These are phyloP conservation scores for Gastrolobium villosum DNA, from an alignment of 306 rosid genomes.

Conservation along the genomic window DNA sequence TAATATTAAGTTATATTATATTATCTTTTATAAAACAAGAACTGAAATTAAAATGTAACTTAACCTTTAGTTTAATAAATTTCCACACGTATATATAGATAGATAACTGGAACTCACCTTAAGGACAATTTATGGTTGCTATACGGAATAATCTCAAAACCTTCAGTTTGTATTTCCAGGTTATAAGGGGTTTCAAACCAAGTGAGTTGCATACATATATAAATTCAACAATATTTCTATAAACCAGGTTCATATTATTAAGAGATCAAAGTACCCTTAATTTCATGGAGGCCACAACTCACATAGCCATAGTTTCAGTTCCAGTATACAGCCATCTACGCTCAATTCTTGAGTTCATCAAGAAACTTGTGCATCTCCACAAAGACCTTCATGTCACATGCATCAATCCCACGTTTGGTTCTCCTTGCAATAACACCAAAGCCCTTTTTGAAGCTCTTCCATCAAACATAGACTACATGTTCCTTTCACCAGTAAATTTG, in stretches of 20 bases:
- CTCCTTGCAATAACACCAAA: slow-evolving; percentile 42
- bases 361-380: slow-evolving; percentile 39
- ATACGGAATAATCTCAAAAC: neutral
- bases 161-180: neutral
- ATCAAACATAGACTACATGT: slow-evolving; percentile 31
- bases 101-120: neutral
- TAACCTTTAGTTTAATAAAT: neutral
- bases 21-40: neutral
- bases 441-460: slow-evolving; percentile 51
- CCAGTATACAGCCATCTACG: slow-evolving; percentile 53
- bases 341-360: slow-evolving; percentile 51
- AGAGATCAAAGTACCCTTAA: neutral
- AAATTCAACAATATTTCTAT: neutral
- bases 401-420: slow-evolving; percentile 50
- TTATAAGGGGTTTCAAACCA: neutral
- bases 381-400: slow-evolving; percentile 46
- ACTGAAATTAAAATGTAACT: neutral
- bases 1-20: neutral
- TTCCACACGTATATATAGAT: neutral
- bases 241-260: neutral
- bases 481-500: slow-evolving; percentile 43
- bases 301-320: slow-evolving; percentile 52
- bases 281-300: slow-evolving; percentile 45
- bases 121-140: neutral
- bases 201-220: neutral